phyloP scores from a whole-genome alignment of 2,329 filamentous ascomycete species.

The Stagonosporopsis tanaceti region DNA sequence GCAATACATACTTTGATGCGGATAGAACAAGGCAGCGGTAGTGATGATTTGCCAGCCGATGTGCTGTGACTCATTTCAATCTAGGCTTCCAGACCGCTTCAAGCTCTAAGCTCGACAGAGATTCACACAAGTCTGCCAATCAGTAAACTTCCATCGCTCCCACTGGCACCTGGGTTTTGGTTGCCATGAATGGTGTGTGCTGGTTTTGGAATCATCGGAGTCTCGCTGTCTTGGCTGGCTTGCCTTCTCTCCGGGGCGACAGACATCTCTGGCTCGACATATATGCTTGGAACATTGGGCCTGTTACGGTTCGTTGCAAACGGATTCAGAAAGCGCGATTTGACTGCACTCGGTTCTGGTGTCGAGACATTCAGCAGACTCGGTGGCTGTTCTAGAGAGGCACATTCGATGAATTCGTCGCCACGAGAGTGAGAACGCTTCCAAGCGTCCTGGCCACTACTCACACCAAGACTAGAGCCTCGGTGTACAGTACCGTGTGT shows the following conservation, averaged over 20 bases:
- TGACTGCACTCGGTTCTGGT: slow-evolving; percentile 15
- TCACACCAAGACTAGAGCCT: slow-evolving; percentile 20
- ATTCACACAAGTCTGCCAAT: slow-evolving; percentile 30
- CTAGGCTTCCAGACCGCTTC: no score
- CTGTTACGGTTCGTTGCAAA: slow-evolving; percentile 23
- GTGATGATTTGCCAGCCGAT: no score
- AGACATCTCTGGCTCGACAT: slow-evolving; percentile 34
- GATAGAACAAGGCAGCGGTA: no score
- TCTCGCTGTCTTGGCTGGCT: slow-evolving; percentile 29
- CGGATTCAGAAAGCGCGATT: slow-evolving; percentile 22
- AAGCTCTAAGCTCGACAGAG: no score
- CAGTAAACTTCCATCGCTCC: slow-evolving; percentile 27
- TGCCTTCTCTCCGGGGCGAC: slow-evolving; percentile 30
- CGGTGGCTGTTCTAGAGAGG: slow-evolving; percentile 18
- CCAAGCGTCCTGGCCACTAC: slow-evolving; percentile 12
- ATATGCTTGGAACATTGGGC: slow-evolving; percentile 30
- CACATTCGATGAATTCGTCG: slow-evolving; percentile 32
- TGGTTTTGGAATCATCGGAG: slow-evolving; percentile 27
- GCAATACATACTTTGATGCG: no score
- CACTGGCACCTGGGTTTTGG: slow-evolving; percentile 14
- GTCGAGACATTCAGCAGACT: slow-evolving; percentile 18
- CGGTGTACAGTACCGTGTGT: slow-evolving; percentile 24
- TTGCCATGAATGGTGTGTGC: slow-evolving; percentile 27
- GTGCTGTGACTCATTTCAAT: no score
- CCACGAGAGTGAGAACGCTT: slow-evolving; percentile 30